Evolutionary conservation across 164 flowering plant genomes (phyloP), one percentile per base, ranked within the genome.

Genomic region (Chimonanthus praecox): DNA sequence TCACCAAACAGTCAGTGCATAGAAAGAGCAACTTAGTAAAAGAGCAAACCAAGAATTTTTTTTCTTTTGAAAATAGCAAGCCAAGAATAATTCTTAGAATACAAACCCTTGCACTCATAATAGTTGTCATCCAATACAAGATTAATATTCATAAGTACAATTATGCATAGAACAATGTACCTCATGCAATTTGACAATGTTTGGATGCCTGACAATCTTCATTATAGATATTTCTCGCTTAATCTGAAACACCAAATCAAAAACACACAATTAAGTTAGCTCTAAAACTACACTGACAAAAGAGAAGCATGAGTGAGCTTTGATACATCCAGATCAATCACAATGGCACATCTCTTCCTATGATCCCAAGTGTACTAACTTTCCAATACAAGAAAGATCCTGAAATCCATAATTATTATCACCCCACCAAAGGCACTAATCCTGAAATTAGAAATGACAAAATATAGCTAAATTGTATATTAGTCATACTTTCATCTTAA

Each of bases 121-220:
- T n/a, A 15, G 13, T 54, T 11, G 16, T 11, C 60, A 54, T 11
- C 4, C 10, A 13, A 4, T 54, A n/a, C 16, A 54, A 54, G 9
- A 54, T 54, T 9, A 54, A 54, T 13, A 54, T 63, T 9, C 44
- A 45, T 47, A 20, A 68, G 48, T 16, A 68, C 50, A 47, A 6
- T 68, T 51, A 47, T 47, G 70, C 50, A 68, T 7, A 47, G n/a
- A 46, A 9, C n/a, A 73, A 49, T 77, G 73, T 84, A 95, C 99
- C 98, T 95, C 99, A 73, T 90, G 88, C 79, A 95, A 76, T 77
- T 92, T 80, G 51, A 95, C 97, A 71, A 95, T 90, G 82, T 87
- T 77, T 16, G 98, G 98, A 87, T 95, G 99, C 78, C 98, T 85
- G 51, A 95, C 98, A 83, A 95, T 88, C 91, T 95, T 95, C 99